phyloP scores from a whole-genome alignment of 441 rosid genomes.

The Erodium texanum region DNA sequence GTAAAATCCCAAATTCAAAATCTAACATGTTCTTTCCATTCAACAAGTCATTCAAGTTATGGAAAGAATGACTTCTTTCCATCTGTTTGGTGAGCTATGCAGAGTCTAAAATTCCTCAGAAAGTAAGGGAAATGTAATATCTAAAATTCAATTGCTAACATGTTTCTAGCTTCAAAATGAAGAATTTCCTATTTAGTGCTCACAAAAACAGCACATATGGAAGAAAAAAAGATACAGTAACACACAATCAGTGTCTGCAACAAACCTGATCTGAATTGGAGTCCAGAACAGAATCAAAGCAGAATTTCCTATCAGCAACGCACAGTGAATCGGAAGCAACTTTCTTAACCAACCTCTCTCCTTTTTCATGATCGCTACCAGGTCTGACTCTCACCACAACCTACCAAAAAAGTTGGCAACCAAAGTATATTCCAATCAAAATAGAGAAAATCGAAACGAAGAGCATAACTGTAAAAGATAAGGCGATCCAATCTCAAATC shows the following conservation, averaged over 20 bases:
- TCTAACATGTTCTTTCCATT: too few relatives aligned
- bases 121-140: too few relatives aligned
- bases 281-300: slow-evolving; percentile 74
- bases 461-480: background rate
- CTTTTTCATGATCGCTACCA: slow-evolving; percentile 29
- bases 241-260: background rate
- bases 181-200: background rate
- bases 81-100: too few relatives aligned
- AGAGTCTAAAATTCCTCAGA: too few relatives aligned
- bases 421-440: background rate
- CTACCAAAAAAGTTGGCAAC: slow-evolving; percentile 25
- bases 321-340: slow-evolving; percentile 49
- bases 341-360: slow-evolving; percentile 40
- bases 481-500: background rate
- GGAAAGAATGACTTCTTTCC: too few relatives aligned
- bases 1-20: too few relatives aligned
- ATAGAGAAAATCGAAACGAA: background rate
- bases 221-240: background rate
- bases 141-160: too few relatives aligned
- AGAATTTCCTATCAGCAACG: slow-evolving; percentile 51
- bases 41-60: too few relatives aligned
- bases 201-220: background rate
- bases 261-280: slow-evolving; percentile 65
- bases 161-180: too few relatives aligned
- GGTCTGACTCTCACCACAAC: slow-evolving; percentile 81